Conservation (phyloP, 148 eudicot species). For the Amaranthus cruentus region DNA sequence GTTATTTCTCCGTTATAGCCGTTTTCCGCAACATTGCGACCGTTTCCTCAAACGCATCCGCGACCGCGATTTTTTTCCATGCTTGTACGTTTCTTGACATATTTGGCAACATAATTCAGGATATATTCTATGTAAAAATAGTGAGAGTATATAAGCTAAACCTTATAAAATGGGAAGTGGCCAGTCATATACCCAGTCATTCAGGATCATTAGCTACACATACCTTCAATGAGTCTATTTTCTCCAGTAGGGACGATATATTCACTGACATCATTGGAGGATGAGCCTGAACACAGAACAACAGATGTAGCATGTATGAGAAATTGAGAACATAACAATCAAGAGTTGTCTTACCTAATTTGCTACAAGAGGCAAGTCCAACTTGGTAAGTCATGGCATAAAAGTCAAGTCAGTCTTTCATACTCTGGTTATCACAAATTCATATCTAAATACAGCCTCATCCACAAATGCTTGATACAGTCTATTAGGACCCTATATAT, state of each 20-base stretch:
- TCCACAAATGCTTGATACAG: background rate
- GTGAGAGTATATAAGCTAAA: too few relatives aligned
- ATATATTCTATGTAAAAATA: too few relatives aligned
- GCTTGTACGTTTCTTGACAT: too few relatives aligned
- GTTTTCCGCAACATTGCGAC: too few relatives aligned
- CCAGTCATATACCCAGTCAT: background rate
- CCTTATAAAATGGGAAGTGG: too few relatives aligned
- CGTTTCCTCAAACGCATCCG: too few relatives aligned
- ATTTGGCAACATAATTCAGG: too few relatives aligned
- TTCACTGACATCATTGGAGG: slow-evolving; percentile 66
- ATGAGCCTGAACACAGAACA: slow-evolving; percentile 46
- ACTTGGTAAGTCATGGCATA: background rate
- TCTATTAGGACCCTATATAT: background rate
- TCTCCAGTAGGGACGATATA: slow-evolving; percentile 56
- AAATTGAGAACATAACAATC: slow-evolving; percentile 5
- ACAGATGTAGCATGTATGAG: background rate
- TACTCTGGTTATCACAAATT: background rate
- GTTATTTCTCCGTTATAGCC: too few relatives aligned
- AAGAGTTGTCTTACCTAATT: background rate
- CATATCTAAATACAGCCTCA: background rate
- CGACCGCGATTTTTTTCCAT: too few relatives aligned
- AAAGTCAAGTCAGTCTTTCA: background rate
- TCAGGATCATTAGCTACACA: slow-evolving; percentile 4
- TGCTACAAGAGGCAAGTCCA: background rate
- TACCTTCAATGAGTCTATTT: slow-evolving; percentile 80